phyloP scores from a whole-genome alignment of 2,329 filamentous ascomycete species.

The Polytolypa hystricis region DNA sequence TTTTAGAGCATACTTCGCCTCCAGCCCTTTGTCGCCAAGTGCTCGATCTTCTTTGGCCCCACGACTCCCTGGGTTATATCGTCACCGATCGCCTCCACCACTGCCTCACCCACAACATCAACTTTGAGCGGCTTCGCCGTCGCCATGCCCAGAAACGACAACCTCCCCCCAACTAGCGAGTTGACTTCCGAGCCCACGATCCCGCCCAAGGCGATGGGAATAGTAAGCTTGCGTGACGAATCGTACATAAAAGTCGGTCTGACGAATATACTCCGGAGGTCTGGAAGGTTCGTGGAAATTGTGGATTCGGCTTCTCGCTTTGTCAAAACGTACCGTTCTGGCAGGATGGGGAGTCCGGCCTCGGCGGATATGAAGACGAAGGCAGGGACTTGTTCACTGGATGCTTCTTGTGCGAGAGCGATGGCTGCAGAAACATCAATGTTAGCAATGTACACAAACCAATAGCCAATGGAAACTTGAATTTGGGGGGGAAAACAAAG shows the following conservation, averaged over 20 bases:
- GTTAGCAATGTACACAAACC: slow-evolving; percentile 8
- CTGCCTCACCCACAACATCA: slow-evolving; percentile 76
- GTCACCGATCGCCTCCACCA: slow-evolving; percentile 76
- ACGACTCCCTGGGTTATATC: slow-evolving; percentile 62
- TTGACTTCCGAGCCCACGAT: slow-evolving; percentile 69
- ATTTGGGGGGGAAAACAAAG: not conserved
- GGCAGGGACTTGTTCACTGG: slow-evolving; percentile 49
- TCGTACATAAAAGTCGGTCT: slow-evolving; percentile 87
- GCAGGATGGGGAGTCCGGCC: slow-evolving; percentile 72
- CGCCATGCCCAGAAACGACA: slow-evolving; percentile 71
- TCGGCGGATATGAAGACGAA: slow-evolving; percentile 88
- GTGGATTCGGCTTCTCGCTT: slow-evolving; percentile 81
- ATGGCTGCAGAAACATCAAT: slow-evolving; percentile 48
- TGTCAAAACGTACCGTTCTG: slow-evolving; percentile 73
- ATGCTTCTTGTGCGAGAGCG: slow-evolving; percentile 66
- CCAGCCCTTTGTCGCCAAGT: slow-evolving; percentile 72
- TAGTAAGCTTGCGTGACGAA: slow-evolving; percentile 63
- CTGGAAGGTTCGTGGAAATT: slow-evolving; percentile 60
- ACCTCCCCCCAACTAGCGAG: slow-evolving; percentile 59
- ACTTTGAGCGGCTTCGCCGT: slow-evolving; percentile 79
- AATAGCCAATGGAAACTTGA: not conserved
- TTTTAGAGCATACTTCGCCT: slow-evolving; percentile 77
- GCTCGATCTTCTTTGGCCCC: slow-evolving; percentile 69
- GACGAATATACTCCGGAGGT: slow-evolving; percentile 69
- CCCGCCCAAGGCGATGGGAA: slow-evolving; percentile 71